Evolutionary conservation across 176 grass and related monocot genomes (phyloP).

Genomic region (Carex scoparia): DNA sequence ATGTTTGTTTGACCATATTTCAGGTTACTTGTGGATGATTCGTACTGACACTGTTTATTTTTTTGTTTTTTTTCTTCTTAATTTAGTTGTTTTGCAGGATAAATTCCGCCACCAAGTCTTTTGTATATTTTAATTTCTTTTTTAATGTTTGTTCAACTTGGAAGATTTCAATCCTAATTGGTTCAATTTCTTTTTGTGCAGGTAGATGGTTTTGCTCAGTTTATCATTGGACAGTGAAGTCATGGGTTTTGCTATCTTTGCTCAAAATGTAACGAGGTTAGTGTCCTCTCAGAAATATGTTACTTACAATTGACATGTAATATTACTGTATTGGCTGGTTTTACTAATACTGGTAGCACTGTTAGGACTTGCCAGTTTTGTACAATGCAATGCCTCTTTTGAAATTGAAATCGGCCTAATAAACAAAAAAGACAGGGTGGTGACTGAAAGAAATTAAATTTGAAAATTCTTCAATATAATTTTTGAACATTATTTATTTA

Average conservation of each 20-base stretch:
- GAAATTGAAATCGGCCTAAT: neutral
- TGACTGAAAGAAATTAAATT: neutral
- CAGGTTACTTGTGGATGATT: constrained; percentile 45
- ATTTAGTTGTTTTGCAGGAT: constrained; percentile 74
- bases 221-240: neutral
- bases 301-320: neutral
- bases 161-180: constrained; percentile 16
- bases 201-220: constrained; percentile 22
- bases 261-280: neutral
- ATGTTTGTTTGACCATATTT: constrained; percentile 30
- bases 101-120: constrained; percentile 33
- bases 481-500: neutral
- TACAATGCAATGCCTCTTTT: neutral
- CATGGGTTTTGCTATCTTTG: neutral
- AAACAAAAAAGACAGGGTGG: neutral
- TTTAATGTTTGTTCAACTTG: neutral
- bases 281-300: neutral
- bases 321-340: neutral
- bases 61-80: constrained; percentile 35
- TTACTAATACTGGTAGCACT: neutral
- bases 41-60: constrained; percentile 22
- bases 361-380: neutral
- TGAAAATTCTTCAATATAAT: neutral
- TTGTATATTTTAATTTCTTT: constrained; percentile 20
- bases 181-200: constrained; percentile 34